Conservation (phyloP, 257 asterid genomes). For the Solanum chilense region DNA sequence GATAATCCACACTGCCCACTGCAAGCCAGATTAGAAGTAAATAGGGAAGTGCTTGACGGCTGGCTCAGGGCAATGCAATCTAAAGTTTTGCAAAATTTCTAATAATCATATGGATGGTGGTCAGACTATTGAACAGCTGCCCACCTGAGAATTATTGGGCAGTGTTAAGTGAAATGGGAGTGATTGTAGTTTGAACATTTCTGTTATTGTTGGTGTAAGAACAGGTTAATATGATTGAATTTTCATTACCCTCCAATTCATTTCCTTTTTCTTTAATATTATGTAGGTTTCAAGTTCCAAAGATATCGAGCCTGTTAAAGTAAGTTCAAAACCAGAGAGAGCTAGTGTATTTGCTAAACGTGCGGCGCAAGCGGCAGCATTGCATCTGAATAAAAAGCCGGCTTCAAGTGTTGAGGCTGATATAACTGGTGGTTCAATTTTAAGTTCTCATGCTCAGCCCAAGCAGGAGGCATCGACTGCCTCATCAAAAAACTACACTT, state of each 20-base stretch:
- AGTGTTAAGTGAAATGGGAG: not conserved
- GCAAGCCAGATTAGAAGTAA: not conserved
- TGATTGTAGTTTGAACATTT: not conserved
- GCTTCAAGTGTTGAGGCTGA: constrained; percentile 69
- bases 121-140: not conserved
- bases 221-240: not conserved
- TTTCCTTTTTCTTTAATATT: not conserved
- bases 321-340: constrained; percentile 57
- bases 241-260: not conserved
- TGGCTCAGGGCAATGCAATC: not conserved
- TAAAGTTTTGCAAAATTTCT: not conserved
- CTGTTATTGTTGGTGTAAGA: not conserved
- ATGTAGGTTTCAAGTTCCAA: constrained; percentile 46
- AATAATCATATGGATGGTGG: not conserved
- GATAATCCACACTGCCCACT: not conserved
- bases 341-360: constrained; percentile 56
- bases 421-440: constrained; percentile 45
- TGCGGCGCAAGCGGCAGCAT: constrained; percentile 29
- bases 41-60: not conserved
- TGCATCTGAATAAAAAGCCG: constrained; percentile 56
- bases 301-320: constrained; percentile 59
- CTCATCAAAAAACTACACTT: constrained; percentile 51
- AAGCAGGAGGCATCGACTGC: constrained; percentile 84
- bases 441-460: constrained; percentile 51
- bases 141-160: not conserved